Base-by-base conservation (phyloP, 768 basidiomycete species). In the Tylopilus intermedius region DNA sequence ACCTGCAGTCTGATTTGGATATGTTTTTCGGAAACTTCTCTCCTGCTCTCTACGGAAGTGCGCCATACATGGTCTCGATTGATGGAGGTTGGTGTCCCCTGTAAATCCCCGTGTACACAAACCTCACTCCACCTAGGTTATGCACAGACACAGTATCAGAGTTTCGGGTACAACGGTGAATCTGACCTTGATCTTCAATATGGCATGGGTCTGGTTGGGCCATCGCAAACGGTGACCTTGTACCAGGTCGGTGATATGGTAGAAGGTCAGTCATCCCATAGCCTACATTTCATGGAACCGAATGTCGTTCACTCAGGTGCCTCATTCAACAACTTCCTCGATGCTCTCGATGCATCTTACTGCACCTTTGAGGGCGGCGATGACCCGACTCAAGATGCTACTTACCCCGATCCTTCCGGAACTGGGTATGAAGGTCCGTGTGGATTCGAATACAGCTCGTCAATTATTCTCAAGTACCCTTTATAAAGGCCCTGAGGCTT, bases 261-360 rank as follows among this genome's bases (percentile, higher is more conserved):
- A 5, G 60, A 65, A 30, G 66, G 70, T 57, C 39, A 21, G 47
- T 58, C 10, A 4, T 24, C 4, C 1, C 11, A 24, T 22, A 35
- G 11, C 13, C 2, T 9, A 21, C 8, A 5, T 33, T 30, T 13
- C 29, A 0, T 46, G 52, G 15, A 40, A 39, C 42, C 45, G 47
- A 50, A 58, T 44, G 11, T 24, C n/a, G 9, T 15, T 29, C 35
- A 22, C 37, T 24, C 26, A 69, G 65, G 61, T 47, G 67, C 62
- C 43, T 72, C 70, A 5, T 71, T 72, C 56, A 71, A 71, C 49
- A 71, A 72, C 47, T 66, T 69, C 58, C 67, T 73, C n/a, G 72
- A 73, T 7, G 72, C 71, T 14, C 49, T 73, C 32, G 73, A 74
- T 42, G 73, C 57, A 14, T 60, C 58, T 1, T 73, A 67, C 53